Base-by-base conservation (phyloP, 2,329 filamentous ascomycete species). In the Pyrenophora tritici-repentis region DNA sequence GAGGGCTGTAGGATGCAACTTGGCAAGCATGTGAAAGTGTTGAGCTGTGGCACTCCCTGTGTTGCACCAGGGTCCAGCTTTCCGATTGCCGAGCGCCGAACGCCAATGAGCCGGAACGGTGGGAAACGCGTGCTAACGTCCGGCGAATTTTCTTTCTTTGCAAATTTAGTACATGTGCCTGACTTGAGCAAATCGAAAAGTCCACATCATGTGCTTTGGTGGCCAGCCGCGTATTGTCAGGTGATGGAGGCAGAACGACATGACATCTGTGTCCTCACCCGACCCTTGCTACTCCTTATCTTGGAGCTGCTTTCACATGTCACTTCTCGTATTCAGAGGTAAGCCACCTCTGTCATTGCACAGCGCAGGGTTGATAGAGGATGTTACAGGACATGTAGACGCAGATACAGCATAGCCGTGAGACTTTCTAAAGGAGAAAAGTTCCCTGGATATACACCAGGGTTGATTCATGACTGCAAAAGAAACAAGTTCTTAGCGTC, bases 11-110 rank as follows among this genome's bases (percentile, higher is more conserved):
- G 35, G 32, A 16, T 31, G 38, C 37, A 29, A 14, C 35, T 29
- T 29, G 43, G 35, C 22, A 51, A 55, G 58, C 61, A 65, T 65
- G 61, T 65, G 61, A 65, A 65, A 59, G 54, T 49, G 54, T 57
- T 59, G 56, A 54, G 56, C 36, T 24, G 34, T 39, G 45, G 35
- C 29, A 36, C 41, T 24, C 36, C 42, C 18, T 20, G 41, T 49
- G 42, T 54, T 26, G 56, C 20, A 50, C 59, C 56, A 58, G 58
- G 56, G 51, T 59, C 50, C 38, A 42, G 31, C 10, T 3, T 24
- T 24, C 36, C 36, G 48, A 42, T 44, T 38, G 46, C 56, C 47
- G 55, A 60, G 42, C 44, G 33, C 55, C 41, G 35, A 58, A 26
- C 45, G 42, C 58, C 58, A 61, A 61, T 48, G 16, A 48, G 20